Evolutionary conservation across 2,329 filamentous ascomycete genomes (phyloP).

Genomic region (Venturia asperata): DNA sequence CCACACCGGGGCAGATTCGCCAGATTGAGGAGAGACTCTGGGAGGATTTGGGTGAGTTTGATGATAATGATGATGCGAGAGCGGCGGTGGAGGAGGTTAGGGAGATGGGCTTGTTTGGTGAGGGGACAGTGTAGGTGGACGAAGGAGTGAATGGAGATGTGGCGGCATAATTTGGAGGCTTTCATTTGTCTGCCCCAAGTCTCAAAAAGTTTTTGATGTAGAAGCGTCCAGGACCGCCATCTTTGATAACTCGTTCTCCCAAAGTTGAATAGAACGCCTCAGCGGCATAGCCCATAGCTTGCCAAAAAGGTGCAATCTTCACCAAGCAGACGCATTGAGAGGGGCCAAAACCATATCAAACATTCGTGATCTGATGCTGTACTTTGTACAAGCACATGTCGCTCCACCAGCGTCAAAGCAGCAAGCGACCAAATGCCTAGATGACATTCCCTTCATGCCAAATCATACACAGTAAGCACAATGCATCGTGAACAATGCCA

Average conservation of each 20-base stretch:
- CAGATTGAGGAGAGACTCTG: constrained; percentile 15
- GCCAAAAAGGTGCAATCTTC: too few relatives aligned
- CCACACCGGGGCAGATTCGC: constrained; percentile 30
- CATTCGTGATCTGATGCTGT: neutral
- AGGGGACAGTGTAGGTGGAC: neutral
- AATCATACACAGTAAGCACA: neutral
- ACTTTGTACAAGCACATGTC: neutral
- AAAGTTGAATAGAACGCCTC: too few relatives aligned
- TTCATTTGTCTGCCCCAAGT: too few relatives aligned
- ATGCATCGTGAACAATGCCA: neutral
- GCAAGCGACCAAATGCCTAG: neutral
- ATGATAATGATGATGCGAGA: neutral
- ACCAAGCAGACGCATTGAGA: too few relatives aligned
- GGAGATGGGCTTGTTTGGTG: neutral
- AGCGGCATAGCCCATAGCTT: too few relatives aligned
- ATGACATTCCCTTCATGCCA: neutral
- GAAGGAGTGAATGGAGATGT: neutral
- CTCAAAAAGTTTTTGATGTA: too few relatives aligned
- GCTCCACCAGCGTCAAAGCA: neutral
- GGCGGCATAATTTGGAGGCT: too few relatives aligned
- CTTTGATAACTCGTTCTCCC: too few relatives aligned
- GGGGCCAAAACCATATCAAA: too few relatives aligned
- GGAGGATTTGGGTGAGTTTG: neutral
- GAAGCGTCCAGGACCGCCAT: too few relatives aligned
- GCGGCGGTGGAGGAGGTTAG: neutral